Conservation (phyloP, 1,284 basidiomycete genomes). For the Heterobasidion irregulare region DNA sequence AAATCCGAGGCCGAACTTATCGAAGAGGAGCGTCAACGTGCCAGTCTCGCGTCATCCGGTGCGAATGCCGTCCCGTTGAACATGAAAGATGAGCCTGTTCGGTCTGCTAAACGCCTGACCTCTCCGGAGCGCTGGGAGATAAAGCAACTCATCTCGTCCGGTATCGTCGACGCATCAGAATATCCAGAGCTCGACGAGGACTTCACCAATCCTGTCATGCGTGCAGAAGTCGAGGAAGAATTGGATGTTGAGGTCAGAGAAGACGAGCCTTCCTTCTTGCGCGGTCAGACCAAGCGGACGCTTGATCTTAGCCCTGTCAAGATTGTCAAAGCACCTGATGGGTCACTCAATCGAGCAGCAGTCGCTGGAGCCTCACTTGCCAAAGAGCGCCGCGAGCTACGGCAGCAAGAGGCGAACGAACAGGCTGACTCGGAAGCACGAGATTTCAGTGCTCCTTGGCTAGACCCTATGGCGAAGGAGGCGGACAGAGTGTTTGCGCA, state of each 20-base stretch:
- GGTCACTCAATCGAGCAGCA: conserved; percentile 92
- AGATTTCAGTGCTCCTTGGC: conserved; percentile 93
- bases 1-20: conserved; percentile 86
- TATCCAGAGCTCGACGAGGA: conserved; percentile 97
- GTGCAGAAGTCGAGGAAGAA: conserved; percentile 89
- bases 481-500: conserved; percentile 88
- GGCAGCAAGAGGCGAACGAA: conserved; percentile 93
- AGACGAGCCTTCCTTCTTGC: conserved; percentile 94
- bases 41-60: conserved; percentile 56
- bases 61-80: conserved; percentile 64
- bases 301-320: conserved; percentile 96
- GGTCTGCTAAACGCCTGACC: conserved; percentile 86
- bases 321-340: conserved; percentile 92
- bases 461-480: conserved; percentile 94
- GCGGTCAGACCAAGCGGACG: conserved; percentile 92
- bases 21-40: conserved; percentile 63
- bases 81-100: conserved; percentile 44
- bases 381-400: conserved; percentile 90
- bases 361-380: conserved; percentile 89
- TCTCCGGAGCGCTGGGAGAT: conserved; percentile 99
- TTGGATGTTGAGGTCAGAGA: conserved; percentile 96
- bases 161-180: conserved; percentile 86
- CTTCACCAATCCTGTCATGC: conserved; percentile 67
- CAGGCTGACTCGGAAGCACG: conserved; percentile 89
- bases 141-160: conserved; percentile 96